Percentiles rank a stretch among this genome's conserved stretches.
Conservation (phyloP, 345 rosid genomes). For the Geranium rotundifolium region DNA sequence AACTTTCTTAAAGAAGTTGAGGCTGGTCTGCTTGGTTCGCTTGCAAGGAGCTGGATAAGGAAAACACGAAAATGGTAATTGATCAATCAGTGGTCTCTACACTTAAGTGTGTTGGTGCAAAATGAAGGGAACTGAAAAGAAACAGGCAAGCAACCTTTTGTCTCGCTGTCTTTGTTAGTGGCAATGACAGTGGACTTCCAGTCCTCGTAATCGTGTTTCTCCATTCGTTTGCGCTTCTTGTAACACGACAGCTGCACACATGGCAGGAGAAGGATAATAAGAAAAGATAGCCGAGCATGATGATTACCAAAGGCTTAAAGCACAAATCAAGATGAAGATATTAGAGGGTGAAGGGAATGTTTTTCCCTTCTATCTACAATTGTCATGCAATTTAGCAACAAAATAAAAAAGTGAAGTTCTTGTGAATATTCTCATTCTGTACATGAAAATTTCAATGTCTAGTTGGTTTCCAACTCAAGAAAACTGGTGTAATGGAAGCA, state of each 20-base stretch:
- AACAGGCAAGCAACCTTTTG: slow-evolving; percentile 27
- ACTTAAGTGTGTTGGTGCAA: not conserved
- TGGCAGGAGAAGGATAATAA: not conserved
- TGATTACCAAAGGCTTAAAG: no score
- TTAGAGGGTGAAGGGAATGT: no score
- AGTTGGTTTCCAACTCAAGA: no score
- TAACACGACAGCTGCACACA: slow-evolving; percentile 46
- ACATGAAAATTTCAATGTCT: no score
- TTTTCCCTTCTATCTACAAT: no score
- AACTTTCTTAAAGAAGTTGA: slow-evolving; percentile 37
- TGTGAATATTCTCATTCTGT: no score
- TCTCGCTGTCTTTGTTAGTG: slow-evolving; percentile 34
- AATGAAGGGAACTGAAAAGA: not conserved
- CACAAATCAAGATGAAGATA: no score
- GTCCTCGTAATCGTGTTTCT: slow-evolving; percentile 51
- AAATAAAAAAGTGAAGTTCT: no score
- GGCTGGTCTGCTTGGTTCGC: slow-evolving; percentile 47
- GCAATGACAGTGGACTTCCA: slow-evolving; percentile 67
- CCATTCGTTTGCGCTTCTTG: slow-evolving; percentile 54
- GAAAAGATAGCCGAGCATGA: no score
- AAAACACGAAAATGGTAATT: not conserved
- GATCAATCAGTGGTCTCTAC: not conserved
- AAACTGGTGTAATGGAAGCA: no score
- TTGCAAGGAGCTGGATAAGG: slow-evolving; percentile 40
- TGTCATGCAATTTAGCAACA: no score